Percentiles rank a stretch among this genome's conserved stretches.
These are phyloP conservation scores for Trematosphaeria pertusa DNA, from an alignment of 2,329 filamentous ascomycete genomes.

Conservation along the genomic window DNA sequence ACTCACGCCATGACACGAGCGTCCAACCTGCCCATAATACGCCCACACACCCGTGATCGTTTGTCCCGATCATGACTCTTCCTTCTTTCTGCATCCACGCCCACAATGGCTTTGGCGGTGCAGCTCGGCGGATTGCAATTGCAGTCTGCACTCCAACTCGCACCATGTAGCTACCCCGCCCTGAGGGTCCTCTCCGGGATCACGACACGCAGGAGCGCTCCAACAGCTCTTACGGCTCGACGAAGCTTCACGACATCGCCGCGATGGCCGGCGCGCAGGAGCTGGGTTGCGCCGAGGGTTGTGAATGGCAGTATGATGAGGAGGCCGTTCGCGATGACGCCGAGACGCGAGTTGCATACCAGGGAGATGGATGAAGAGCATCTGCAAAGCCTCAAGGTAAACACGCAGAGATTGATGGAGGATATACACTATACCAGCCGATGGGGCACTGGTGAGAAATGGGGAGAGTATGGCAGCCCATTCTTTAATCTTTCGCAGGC, in stretches of 20 bases:
- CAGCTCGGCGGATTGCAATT: constrained; percentile 11
- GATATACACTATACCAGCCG: constrained; percentile 71
- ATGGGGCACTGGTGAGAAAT: constrained; percentile 71
- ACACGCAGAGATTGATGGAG: constrained; percentile 66
- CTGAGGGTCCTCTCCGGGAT: constrained; percentile 3
- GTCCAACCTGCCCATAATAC: no score
- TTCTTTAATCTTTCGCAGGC: neutral
- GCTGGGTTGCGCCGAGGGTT: neutral
- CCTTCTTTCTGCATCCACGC: neutral
- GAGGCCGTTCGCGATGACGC: constrained; percentile 38
- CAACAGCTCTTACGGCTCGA: no score
- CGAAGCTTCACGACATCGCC: no score
- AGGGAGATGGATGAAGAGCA: constrained; percentile 60
- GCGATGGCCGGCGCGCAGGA: no score
- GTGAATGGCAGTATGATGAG: neutral
- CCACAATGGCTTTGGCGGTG: constrained; percentile 14
- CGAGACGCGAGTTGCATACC: constrained; percentile 47
- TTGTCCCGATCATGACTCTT: neutral
- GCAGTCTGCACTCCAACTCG: constrained; percentile 5
- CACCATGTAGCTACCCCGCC: constrained; percentile 8
- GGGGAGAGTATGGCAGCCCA: constrained; percentile 65
- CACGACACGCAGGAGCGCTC: neutral
- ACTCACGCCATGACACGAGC: neutral
- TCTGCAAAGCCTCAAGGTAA: constrained; percentile 62
- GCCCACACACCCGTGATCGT: no score